Evolutionary conservation across 2,329 filamentous ascomycete genomes (phyloP), one percentile per base, ranked within the genome.

Genomic region (Ceratocystis lukuohia): DNA sequence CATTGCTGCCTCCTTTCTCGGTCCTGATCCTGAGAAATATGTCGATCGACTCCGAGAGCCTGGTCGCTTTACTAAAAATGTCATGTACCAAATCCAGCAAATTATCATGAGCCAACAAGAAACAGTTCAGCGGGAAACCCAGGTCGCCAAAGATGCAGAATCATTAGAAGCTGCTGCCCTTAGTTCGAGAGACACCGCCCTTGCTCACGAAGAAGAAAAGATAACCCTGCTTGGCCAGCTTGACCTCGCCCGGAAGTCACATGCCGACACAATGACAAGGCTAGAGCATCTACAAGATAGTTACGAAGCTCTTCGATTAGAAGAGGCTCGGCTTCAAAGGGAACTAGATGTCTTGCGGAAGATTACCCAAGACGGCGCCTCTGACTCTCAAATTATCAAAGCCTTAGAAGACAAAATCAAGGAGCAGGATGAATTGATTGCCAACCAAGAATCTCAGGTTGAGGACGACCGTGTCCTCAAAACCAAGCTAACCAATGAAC

Each of bases 361-460:
- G 71, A 74, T 82, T 76, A 76, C 79, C 73, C 70, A 78, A 74
- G 75, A 83, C 76, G 76, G 83, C 72, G 75, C 78, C 74, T 78
- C 77, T 74, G 82, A 76, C 72, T 80, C 76, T 25, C 78, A 80
- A 65, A 76, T 80, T 62, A 80, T 84, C 69, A 77, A 78, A 74
- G 75, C 79, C 68, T 76, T 88, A 70, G 78, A 86, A 70, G 76
- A 77, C 56, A 81, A 82, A 70, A 77, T 87, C 28, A 81, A 82
- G 50, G 84, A 90, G 70, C 85, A 88, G 71, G 86, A 89, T 73
- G 81, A 87, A 67, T 78, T 90, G 62, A 91, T 92, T 71, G 84
- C 85, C 48, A 82, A 79, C 28, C 83, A 90, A 70, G 88, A 92
- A 73, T 80, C 81, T 22, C 82, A 88, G 70, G 75, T 87, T 10